Conservation (phyloP, 2,329 filamentous ascomycete genomes). For the Venturia aucupariae region DNA sequence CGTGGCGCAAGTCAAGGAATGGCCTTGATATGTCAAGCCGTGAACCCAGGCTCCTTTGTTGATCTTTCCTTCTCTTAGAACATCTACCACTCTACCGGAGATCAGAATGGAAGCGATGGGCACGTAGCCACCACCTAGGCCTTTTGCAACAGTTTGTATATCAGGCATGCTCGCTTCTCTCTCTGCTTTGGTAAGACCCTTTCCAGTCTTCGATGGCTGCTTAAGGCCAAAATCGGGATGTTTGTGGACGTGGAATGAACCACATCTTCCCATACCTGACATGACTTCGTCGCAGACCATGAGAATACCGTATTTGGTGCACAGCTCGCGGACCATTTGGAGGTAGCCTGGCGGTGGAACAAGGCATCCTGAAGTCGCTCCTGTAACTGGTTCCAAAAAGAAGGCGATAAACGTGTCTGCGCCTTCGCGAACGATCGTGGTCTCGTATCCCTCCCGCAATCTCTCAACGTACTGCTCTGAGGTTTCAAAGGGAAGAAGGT, state of each 20-base stretch:
- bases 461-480: slow-evolving; percentile 50
- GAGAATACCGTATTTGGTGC: slow-evolving; percentile 60
- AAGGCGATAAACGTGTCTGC: slow-evolving; percentile 61
- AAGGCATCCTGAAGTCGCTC: slow-evolving; percentile 57
- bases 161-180: slow-evolving; percentile 49
- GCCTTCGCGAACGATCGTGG: slow-evolving; percentile 54
- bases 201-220: neutral
- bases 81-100: slow-evolving; percentile 1
- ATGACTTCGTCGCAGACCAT: slow-evolving; percentile 73
- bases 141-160: slow-evolving; percentile 58
- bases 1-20: slow-evolving; percentile 32
- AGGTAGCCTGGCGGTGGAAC: slow-evolving; percentile 60
- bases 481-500: slow-evolving; percentile 42
- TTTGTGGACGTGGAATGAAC: slow-evolving; percentile 53
- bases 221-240: slow-evolving; percentile 22
- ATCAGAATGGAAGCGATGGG: slow-evolving; percentile 11
- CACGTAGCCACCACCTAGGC: slow-evolving; percentile 30
- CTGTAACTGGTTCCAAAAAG: slow-evolving; percentile 63
- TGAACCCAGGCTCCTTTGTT: slow-evolving; percentile 5
- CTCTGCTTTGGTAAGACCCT: neutral
- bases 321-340: slow-evolving; percentile 56
- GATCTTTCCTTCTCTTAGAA: slow-evolving; percentile 6
- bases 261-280: slow-evolving; percentile 54
- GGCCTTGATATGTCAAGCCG: slow-evolving; percentile 27
- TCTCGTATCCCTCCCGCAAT: slow-evolving; percentile 56